Conservation (phyloP, 768 basidiomycete species). For the Boletellus sp. region DNA sequence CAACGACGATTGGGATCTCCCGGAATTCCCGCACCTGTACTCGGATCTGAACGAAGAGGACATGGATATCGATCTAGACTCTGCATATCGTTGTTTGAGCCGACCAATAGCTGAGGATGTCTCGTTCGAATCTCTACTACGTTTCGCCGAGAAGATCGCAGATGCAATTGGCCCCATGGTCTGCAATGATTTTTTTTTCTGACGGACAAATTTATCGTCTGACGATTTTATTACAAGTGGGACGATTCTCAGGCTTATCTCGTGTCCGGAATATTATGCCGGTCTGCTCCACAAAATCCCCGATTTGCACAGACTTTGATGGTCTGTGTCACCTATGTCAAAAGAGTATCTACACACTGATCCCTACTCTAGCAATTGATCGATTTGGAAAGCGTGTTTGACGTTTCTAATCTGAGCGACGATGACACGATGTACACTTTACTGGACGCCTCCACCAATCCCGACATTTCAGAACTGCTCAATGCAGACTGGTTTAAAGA, state of each 20-base stretch:
- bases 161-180: slow-evolving; percentile 59
- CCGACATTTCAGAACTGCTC: slow-evolving; percentile 57
- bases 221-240: slow-evolving; percentile 30
- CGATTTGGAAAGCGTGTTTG: slow-evolving; percentile 53
- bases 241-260: slow-evolving; percentile 53
- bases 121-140: slow-evolving; percentile 44
- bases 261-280: slow-evolving; percentile 58
- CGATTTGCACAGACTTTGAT: slow-evolving; percentile 40
- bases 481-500: slow-evolving; percentile 33
- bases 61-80: slow-evolving; percentile 56
- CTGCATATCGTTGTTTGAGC: slow-evolving; percentile 48
- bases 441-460: slow-evolving; percentile 62
- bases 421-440: slow-evolving; percentile 53
- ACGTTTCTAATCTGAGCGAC: slow-evolving; percentile 45
- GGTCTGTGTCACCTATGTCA: slow-evolving; percentile 27
- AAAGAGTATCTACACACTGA: slow-evolving; percentile 4
- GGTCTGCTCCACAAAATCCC: slow-evolving; percentile 65
- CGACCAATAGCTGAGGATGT: slow-evolving; percentile 60
- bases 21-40: slow-evolving; percentile 68
- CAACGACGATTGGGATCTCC: slow-evolving; percentile 76
- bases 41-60: slow-evolving; percentile 53
- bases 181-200: slow-evolving; percentile 15
- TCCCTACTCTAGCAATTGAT: slow-evolving; percentile 47
- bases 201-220: neutral
- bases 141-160: slow-evolving; percentile 54